Evolutionary conservation across 768 basidiomycete species (phyloP).

Genomic region (Leccinum incarnatum): DNA sequence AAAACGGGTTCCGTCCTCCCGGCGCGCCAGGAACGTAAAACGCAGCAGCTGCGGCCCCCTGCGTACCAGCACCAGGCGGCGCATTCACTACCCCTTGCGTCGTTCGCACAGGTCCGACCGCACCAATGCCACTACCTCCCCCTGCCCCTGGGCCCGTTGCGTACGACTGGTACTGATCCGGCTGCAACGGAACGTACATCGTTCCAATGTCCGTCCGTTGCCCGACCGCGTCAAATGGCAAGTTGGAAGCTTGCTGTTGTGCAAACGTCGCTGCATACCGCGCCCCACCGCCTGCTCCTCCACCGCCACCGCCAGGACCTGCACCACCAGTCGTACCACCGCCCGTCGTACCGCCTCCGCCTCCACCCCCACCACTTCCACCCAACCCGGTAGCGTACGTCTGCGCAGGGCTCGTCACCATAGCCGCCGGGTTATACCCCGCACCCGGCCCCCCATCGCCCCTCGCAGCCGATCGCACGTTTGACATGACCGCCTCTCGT

Average conservation of each 20-base stretch:
- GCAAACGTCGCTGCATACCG: conserved; percentile 61
- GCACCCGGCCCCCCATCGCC: conserved; percentile 40
- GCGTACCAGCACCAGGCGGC: conserved; percentile 4
- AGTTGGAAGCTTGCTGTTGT: conserved; percentile 32
- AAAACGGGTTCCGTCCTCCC: conserved; percentile 42
- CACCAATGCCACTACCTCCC: conserved; percentile 29
- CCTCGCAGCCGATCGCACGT: conserved; percentile 63
- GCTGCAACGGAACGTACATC: conserved; percentile 80
- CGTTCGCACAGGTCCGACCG: conserved; percentile 28
- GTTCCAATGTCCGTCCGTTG: conserved; percentile 62
- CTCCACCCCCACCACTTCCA: background rate
- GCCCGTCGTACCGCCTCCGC: background rate
- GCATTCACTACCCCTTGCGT: conserved; percentile 45
- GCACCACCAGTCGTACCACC: background rate
- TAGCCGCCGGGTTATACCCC: conserved; percentile 46
- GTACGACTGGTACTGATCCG: conserved; percentile 71
- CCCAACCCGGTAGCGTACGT: conserved; percentile 49
- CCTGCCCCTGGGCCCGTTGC: conserved; percentile 19
- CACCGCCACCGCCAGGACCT: conserved; percentile 3
- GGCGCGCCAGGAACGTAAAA: conserved; percentile 68
- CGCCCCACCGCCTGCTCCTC: conserved; percentile 24
- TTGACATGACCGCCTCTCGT: conserved; percentile 79
- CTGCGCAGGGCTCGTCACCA: conserved; percentile 76
- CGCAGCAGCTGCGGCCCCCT: conserved; percentile 40
- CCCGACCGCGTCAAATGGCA: conserved; percentile 60